Conservation (phyloP, 1,139 yeast genomes). For the Pneumocystis jirovecii region DNA sequence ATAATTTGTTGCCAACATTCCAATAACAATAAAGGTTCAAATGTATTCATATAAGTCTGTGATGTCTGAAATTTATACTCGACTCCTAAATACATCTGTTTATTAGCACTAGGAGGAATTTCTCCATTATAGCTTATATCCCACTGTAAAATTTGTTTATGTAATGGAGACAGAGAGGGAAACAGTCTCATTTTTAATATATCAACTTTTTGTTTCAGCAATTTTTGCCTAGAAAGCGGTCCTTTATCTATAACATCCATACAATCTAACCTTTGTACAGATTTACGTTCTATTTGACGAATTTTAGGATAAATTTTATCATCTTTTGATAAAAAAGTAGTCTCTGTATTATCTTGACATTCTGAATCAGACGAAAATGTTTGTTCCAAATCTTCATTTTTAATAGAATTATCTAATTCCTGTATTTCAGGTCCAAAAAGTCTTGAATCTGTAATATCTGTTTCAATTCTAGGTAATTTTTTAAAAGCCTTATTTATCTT, state of each 20-base stretch:
- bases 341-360: slow-evolving; percentile 17
- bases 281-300: slow-evolving; percentile 4
- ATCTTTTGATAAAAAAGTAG: slow-evolving; percentile 15
- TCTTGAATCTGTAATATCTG: slow-evolving; percentile 3
- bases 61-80: slow-evolving; percentile 39
- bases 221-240: slow-evolving; percentile 15
- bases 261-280: slow-evolving; percentile 7
- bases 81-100: slow-evolving; percentile 27
- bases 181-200: slow-evolving; percentile 66
- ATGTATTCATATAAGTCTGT: slow-evolving; percentile 47
- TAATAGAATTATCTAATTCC: slow-evolving; percentile 6
- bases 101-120: slow-evolving; percentile 37
- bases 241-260: slow-evolving; percentile 5
- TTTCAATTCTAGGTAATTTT: neutral
- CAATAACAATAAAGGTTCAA: slow-evolving; percentile 66
- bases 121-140: slow-evolving; percentile 44
- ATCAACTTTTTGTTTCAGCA: slow-evolving; percentile 43
- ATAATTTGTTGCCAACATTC: slow-evolving; percentile 93
- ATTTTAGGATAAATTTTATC: slow-evolving; percentile 5
- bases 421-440: slow-evolving; percentile 19
- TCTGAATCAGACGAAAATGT: slow-evolving; percentile 9
- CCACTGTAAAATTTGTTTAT: slow-evolving; percentile 61
- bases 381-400: slow-evolving; percentile 1
- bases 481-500: neutral
- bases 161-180: slow-evolving; percentile 64